Evolutionary conservation across 371 early-diverging fungal species (phyloP), one percentile per base, ranked within the genome.

Genomic region (Funneliformis caledonium): DNA sequence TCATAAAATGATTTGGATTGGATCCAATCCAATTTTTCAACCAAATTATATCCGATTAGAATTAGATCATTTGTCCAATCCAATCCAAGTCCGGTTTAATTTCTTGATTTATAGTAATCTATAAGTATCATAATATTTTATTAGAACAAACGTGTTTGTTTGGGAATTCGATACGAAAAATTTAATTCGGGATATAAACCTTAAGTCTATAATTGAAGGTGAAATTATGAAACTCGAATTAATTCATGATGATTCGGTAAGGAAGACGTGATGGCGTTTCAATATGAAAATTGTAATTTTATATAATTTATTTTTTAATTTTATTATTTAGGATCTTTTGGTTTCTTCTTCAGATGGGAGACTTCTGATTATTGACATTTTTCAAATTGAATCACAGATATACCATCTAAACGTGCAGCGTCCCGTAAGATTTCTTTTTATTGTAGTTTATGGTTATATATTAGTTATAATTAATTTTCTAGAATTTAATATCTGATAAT

Each of bases 311-410:
- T 47, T 12, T 2, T 42, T 22, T 5, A 42, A 48, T n/a, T 42
- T n/a, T 48, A 45, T 72, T 72, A 19, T 72, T n/a, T 48, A 72
- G 72, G 72, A 72, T 26, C 50, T 72, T 26, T 43, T 72, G 5
- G 45, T 72, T 16, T 45, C 45, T 47, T 16, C 72, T 8, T 45
- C 72, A 48, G 43, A 72, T 72, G 72, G 72, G 26, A 45, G 45
- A 26, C 72, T 72, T 48, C 26, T 72, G 10, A 14, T 72, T 26
- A 45, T 72, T 72, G 72, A 72, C 72, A 72, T 72, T 47, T 72
- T 45, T 26, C 47, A 72, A 9, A 72, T 6, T 11, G n/a, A 72
- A 16, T 48, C 72, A 19, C 26, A 48, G 16, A 48, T 72, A 7
- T 45, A 72, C 45, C 72, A 47, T 42, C 14, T 72, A 2, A 42